A percentile compares a stretch with the other conserved stretches of the same genome.
Conservation (phyloP, 225 moss, liverwort and hornwort species). For the Thuidium tamariscinum region DNA sequence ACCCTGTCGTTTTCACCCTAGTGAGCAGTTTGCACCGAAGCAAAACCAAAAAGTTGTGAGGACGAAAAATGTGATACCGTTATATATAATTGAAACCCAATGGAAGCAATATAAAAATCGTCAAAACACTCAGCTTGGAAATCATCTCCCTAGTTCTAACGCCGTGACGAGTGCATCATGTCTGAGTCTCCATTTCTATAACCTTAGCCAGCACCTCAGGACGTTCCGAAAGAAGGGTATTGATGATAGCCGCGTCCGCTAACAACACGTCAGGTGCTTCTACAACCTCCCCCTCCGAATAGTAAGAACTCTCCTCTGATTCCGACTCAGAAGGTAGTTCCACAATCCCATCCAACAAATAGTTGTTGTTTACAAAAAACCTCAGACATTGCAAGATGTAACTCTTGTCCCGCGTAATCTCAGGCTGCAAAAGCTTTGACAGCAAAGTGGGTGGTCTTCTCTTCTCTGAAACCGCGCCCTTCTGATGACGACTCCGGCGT, state of each 20-base stretch:
- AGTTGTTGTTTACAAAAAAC: conserved; percentile 69
- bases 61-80: not conserved
- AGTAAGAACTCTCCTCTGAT: conserved; percentile 15
- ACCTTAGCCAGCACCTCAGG: conserved; percentile 34
- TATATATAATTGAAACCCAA: not conserved
- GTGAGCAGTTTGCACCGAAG: not conserved
- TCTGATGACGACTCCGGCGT: not conserved
- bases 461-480: not conserved
- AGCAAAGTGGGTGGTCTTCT: conserved; percentile 46
- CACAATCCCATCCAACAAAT: conserved; percentile 47
- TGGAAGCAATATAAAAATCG: not conserved
- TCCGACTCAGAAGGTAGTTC: conserved; percentile 23
- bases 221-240: conserved; percentile 26
- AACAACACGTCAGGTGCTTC: conserved; percentile 28
- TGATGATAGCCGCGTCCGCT: conserved; percentile 33
- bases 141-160: not conserved
- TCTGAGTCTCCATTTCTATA: conserved; percentile 18
- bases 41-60: not conserved
- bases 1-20: not conserved
- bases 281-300: conserved; percentile 33
- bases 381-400: conserved; percentile 70
- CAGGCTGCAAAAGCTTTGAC: conserved; percentile 68
- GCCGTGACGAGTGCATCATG: not conserved
- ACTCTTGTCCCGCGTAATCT: conserved; percentile 70
- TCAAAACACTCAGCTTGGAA: not conserved